Base-by-base conservation (phyloP, 441 rosid species). In the Syzygium malaccense region DNA sequence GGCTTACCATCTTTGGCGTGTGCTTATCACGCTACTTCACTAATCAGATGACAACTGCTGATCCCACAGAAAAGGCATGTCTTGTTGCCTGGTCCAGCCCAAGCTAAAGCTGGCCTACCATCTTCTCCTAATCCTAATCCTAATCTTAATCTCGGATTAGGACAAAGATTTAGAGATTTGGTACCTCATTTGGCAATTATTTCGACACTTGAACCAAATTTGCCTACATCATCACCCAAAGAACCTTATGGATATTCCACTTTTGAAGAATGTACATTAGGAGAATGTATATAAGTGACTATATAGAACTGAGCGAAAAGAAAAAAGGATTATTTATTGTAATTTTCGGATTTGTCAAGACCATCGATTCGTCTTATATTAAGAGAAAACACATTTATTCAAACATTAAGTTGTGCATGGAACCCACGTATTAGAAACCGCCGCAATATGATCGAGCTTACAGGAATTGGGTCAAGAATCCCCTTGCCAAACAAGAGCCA, bases 401-500 rank as follows among this genome's bases (percentile, higher is more conserved):
- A 8, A 41, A 20, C 1, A 2, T 33, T 33, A 33, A 33, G 11
- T 2, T 9, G 1, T 19, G 48, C 3, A 18, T 33, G 28, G 4
- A 68, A 33, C 4, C 26, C 14, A 0, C 7, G 1, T 19, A 33
- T 19, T 13, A 33, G 11, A 4, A 68, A 1, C 10, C 5, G 4
- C 2, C 1, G 1, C 8, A 2, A 68, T 68, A 33, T 3, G 14
- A 20, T 33, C 4, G 1, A 68, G 26, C 28, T 68, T 37, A 19
- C 9, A 33, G 0, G 79, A 33, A 33, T 11, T 2, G 1, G 48
- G 7, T 33, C 0, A 0, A 33, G 2, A 1, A 33, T 68, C 14
- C 14, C 1, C 0, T 37, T 19, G 26, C 48, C 79, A 33, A 68
- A 18, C 14, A 6, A 2, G 0, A 14, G 0, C 48, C 2, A 4